phyloP scores from a whole-genome alignment of 75 land plant genomes.

The Isoetes taiwanensis region DNA sequence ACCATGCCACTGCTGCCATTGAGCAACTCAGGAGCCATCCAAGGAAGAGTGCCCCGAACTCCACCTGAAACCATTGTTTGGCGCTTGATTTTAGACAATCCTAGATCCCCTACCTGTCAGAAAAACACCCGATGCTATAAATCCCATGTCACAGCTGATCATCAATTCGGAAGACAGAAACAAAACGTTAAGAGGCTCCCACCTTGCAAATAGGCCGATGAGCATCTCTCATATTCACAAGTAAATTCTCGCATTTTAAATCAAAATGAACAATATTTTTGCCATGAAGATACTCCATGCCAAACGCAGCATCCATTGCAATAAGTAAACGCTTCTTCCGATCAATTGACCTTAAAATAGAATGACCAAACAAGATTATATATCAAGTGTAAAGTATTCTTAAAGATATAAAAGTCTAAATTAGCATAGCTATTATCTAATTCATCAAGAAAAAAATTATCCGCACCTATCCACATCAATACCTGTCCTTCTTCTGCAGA shows the following conservation, averaged over 20 bases:
- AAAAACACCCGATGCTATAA: no score
- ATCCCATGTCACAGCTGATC: no score
- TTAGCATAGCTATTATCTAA: no score
- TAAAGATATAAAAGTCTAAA: no score
- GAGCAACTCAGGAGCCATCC: slow-evolving; percentile 78
- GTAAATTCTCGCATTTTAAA: slow-evolving; percentile 34
- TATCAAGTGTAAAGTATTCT: no score
- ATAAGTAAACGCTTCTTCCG: slow-evolving; percentile 27
- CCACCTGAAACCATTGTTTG: slow-evolving; percentile 76
- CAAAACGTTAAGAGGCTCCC: no score
- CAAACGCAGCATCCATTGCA: slow-evolving; percentile 44
- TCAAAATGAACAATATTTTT: slow-evolving; percentile 43
- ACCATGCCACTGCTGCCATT: slow-evolving; percentile 54
- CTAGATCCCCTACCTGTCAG: slow-evolving; percentile 81
- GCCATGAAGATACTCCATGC: slow-evolving; percentile 40
- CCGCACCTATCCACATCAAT: no score
- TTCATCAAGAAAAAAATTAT: no score
- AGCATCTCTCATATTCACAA: slow-evolving; percentile 33
- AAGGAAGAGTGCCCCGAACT: slow-evolving; percentile 62
- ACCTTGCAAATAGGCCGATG: slow-evolving; percentile 39
- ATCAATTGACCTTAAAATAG: slow-evolving; percentile 19
- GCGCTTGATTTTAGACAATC: slow-evolving; percentile 70
- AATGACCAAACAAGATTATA: no score
- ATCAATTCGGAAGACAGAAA: no score
- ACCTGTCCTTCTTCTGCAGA: slow-evolving; percentile 30